Percentiles rank a stretch among this genome's conserved stretches.
Conservation (phyloP, 176 grass and related monocot genomes). For the Triticum dicoccoides region DNA sequence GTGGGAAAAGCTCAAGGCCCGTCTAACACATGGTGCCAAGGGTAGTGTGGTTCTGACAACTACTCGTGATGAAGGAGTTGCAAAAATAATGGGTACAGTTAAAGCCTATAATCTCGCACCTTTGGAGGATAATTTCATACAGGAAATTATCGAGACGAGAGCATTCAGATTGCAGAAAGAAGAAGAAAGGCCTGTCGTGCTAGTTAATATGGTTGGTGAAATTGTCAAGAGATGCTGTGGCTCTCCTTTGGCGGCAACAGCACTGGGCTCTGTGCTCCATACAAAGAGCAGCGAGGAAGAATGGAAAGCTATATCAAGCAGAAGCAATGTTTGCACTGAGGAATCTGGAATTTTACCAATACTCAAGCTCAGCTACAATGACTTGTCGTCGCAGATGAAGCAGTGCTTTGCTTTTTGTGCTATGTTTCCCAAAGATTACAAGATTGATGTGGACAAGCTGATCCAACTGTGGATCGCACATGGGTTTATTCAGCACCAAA, state of each 20-base stretch:
- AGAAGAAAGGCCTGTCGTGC: neutral
- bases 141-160: neutral
- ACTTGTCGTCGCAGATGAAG: neutral
- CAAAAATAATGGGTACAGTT: neutral
- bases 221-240: conserved; percentile 9
- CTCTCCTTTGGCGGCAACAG: conserved; percentile 14
- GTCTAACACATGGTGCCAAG: neutral
- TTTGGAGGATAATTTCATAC: neutral
- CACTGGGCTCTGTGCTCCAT: conserved; percentile 9
- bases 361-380: conserved; percentile 15
- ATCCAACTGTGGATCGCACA: neutral
- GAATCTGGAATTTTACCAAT: neutral
- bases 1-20: neutral
- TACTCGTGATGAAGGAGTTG: neutral
- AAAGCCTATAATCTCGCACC: neutral
- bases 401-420: neutral
- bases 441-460: neutral
- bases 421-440: neutral
- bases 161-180: neutral
- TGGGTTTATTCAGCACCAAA: neutral
- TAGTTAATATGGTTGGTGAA: neutral
- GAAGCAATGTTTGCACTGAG: neutral
- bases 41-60: neutral
- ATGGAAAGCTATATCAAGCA: neutral
- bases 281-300: neutral